Evolutionary conservation across 1,284 basidiomycete genomes (phyloP).

Genomic region (Trichosporon faecale): DNA sequence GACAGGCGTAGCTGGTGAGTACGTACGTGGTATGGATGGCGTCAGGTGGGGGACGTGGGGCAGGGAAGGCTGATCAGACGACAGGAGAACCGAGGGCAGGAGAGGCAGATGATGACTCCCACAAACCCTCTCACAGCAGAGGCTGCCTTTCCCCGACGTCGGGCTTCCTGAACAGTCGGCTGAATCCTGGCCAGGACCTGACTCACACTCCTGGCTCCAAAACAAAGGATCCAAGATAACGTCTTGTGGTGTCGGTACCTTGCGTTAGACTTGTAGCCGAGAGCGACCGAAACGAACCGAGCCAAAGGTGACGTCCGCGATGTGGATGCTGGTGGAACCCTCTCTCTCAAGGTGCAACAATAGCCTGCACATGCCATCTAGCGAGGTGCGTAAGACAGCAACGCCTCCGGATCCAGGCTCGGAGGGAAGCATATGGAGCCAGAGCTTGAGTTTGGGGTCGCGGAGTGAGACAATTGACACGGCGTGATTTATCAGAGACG

Average conservation of each 20-base stretch:
- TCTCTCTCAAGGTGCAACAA: neutral
- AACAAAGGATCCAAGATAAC: constrained; percentile 1
- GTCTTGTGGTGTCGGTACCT: neutral
- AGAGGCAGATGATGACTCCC: neutral
- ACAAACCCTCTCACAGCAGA: neutral
- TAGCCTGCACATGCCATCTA: neutral
- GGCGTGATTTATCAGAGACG: neutral
- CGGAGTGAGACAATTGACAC: neutral
- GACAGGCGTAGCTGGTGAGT: neutral
- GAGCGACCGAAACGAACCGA: neutral
- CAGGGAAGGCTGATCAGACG: constrained; percentile 3
- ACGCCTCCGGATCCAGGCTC: neutral
- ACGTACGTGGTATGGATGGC: neutral
- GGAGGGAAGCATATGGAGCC: neutral
- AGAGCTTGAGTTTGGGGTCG: neutral
- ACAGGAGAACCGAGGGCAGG: neutral
- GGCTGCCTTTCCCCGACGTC: neutral
- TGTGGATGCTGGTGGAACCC: neutral
- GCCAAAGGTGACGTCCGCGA: neutral
- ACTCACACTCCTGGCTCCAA: neutral
- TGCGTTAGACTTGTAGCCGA: neutral
- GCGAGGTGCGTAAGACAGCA: neutral
- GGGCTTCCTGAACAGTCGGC: neutral
- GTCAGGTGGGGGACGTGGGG: neutral
- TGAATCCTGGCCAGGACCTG: neutral